A percentile compares a stretch with the other conserved stretches of the same genome.
These are phyloP conservation scores for Candida ortonii DNA, from an alignment of 805 yeast species.

Conservation along the genomic window DNA sequence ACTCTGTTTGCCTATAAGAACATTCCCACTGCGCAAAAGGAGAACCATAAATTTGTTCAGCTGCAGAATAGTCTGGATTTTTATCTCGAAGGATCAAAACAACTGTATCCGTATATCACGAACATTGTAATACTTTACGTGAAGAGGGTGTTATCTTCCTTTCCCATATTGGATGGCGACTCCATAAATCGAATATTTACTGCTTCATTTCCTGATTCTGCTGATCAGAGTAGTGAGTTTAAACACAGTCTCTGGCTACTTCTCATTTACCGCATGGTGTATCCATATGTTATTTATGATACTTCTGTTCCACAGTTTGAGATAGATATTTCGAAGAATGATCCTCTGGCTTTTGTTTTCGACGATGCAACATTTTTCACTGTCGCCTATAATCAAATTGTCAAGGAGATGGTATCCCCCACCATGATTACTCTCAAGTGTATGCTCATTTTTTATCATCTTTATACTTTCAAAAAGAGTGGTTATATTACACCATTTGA, in stretches of 20 bases:
- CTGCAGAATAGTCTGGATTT: slow-evolving; percentile 4
- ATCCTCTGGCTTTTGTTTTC: slow-evolving; percentile 8
- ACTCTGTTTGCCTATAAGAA: slow-evolving; percentile 8
- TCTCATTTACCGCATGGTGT: slow-evolving; percentile 8
- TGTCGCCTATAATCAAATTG: slow-evolving; percentile 6
- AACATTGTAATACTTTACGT: slow-evolving; percentile 9
- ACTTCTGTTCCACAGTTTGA: slow-evolving; percentile 9
- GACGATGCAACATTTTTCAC: slow-evolving; percentile 10
- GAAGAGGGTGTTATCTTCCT: slow-evolving; percentile 5
- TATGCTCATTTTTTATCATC: slow-evolving; percentile 7
- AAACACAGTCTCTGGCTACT: slow-evolving; percentile 5
- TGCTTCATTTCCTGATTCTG: not conserved
- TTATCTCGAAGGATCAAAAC: slow-evolving; percentile 4
- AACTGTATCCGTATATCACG: slow-evolving; percentile 4
- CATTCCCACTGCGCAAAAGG: slow-evolving; percentile 3
- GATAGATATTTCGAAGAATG: slow-evolving; percentile 6
- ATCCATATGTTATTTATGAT: slow-evolving; percentile 8
- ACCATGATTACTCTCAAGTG: slow-evolving; percentile 9
- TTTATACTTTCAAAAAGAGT: slow-evolving; percentile 6
- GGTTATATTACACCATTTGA: slow-evolving; percentile 12
- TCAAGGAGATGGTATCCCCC: slow-evolving; percentile 8
- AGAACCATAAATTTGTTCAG: slow-evolving; percentile 6
- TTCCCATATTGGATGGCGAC: slow-evolving; percentile 9
- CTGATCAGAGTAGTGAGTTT: slow-evolving; percentile 3
- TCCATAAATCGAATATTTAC: slow-evolving; percentile 7